These are phyloP conservation scores for Kalanchoe fedtschenkoi DNA, from an alignment of 164 flowering plant species.

Conservation along the genomic window DNA sequence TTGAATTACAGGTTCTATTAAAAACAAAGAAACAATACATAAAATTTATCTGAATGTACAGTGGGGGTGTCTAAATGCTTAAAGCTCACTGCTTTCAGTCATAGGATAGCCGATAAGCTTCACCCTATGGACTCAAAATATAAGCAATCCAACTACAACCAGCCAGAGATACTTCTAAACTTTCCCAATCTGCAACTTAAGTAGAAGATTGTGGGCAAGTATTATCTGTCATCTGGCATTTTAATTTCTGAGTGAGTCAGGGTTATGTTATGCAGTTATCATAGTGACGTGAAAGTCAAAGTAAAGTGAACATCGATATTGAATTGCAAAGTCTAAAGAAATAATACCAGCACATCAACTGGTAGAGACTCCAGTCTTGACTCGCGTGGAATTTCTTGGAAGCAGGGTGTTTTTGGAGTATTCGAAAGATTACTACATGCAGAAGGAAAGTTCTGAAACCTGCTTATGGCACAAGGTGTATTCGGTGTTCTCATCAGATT, in stretches of 20 bases:
- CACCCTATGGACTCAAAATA: too few relatives aligned
- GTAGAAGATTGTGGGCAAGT: too few relatives aligned
- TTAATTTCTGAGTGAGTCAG: neutral
- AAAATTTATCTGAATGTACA: too few relatives aligned
- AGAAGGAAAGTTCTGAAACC: neutral
- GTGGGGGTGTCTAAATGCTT: too few relatives aligned
- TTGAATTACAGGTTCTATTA: too few relatives aligned
- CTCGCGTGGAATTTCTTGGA: constrained; percentile 32
- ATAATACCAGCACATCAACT: constrained; percentile 70
- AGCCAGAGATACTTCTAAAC: too few relatives aligned
- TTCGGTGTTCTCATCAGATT: neutral
- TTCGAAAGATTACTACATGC: neutral
- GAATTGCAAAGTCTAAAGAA: neutral
- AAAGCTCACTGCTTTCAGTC: too few relatives aligned
- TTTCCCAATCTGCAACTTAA: too few relatives aligned
- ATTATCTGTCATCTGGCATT: too few relatives aligned
- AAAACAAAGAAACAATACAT: too few relatives aligned
- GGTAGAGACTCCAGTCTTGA: constrained; percentile 92
- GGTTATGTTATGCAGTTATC: neutral
- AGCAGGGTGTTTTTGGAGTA: neutral
- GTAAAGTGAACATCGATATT: neutral
- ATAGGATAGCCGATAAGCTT: too few relatives aligned
- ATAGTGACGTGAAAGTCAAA: neutral
- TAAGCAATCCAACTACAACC: too few relatives aligned
- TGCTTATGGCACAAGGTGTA: constrained; percentile 21